Percentiles rank a stretch among this genome's conserved stretches.
Conservation (phyloP, 768 basidiomycete species). For the Collybia sp. region DNA sequence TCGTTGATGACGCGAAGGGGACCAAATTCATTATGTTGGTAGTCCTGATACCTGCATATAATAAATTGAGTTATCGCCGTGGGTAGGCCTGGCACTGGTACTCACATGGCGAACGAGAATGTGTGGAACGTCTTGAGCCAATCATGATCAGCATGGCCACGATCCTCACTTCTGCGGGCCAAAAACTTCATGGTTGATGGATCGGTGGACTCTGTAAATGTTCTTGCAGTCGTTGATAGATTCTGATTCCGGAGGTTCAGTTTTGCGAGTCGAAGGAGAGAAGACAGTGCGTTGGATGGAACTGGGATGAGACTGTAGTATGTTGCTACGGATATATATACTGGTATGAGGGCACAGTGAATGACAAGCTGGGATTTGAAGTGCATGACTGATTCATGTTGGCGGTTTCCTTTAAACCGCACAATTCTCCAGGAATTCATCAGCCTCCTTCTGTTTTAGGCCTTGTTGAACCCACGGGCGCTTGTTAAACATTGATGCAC, state of each 20-base stretch:
- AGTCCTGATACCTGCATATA: constrained; percentile 52
- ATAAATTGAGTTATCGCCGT: background rate
- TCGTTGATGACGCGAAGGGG: constrained; percentile 89
- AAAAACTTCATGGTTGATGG: constrained; percentile 34
- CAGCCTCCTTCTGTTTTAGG: no score
- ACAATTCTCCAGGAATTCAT: no score
- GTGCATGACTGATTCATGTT: constrained; percentile 24
- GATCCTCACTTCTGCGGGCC: constrained; percentile 54
- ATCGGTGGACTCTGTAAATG: constrained; percentile 9
- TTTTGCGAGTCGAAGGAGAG: constrained; percentile 32
- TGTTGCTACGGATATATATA: constrained; percentile 36
- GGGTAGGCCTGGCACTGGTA: constrained; percentile 6
- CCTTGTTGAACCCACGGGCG: no score
- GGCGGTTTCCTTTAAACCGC: no score
- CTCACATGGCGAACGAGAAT: constrained; percentile 70
- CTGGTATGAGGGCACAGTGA: constrained; percentile 32
- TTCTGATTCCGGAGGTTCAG: constrained; percentile 23
- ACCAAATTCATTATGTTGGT: constrained; percentile 57
- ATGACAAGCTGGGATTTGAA: constrained; percentile 24
- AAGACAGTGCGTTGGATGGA: constrained; percentile 29
- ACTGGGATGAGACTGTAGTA: constrained; percentile 27
- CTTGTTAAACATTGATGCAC: no score
- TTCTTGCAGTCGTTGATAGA: constrained; percentile 9
- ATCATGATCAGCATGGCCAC: constrained; percentile 74
- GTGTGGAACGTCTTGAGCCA: constrained; percentile 90